Base-by-base conservation (phyloP, 2,329 filamentous ascomycete species). In the Verticillium dahliae region DNA sequence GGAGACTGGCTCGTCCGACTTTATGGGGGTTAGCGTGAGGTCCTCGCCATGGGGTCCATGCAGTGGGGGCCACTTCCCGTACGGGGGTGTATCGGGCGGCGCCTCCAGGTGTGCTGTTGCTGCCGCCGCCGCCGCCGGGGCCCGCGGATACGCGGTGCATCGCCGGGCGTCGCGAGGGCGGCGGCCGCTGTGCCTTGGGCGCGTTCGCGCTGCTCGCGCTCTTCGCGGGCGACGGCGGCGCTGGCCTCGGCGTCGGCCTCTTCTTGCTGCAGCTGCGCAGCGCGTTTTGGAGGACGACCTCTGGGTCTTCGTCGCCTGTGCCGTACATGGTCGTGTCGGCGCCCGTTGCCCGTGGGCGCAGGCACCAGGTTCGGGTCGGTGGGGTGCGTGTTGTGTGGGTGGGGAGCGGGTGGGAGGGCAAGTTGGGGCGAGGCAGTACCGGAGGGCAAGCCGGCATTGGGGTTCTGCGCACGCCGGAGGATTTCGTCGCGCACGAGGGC, bases 401-500 rank as follows among this genome's bases (percentile, higher is more conserved):
- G 64, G 9, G 55, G 50, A 6, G 60, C 57, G 39, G 57, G 41
- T 27, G 62, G 38, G 9, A 52, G 45, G 45, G 45, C 45, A 5
- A 56, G 27, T 31, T 56, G 54, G 13, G 54, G 54, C 54, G 54
- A 56, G 54, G 27, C n/a, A 27, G 54, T 56, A 14, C 15, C 33
- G 31, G 54, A 56, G 31, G 33, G 27, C 37, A 37, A 22, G 22
- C 35, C 10, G 57, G 27, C 31, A 33, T 7, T n/a, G 7, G 50
- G 52, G n/a, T 56, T 31, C 31, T 60, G 52, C 35, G 55, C 66
- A 52, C 73, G 71, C 35, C 80, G 80, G 54, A 85, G 69, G 58
- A 85, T 77, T 69, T 86, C 83, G 68, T 86, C 84, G 62, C 84
- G 80, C 4, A 85, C 84, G 62, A 84, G 76, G 50, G 83, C 81